phyloP scores from a whole-genome alignment of 1,284 basidiomycete species.

The Coriolopsis trogii region DNA sequence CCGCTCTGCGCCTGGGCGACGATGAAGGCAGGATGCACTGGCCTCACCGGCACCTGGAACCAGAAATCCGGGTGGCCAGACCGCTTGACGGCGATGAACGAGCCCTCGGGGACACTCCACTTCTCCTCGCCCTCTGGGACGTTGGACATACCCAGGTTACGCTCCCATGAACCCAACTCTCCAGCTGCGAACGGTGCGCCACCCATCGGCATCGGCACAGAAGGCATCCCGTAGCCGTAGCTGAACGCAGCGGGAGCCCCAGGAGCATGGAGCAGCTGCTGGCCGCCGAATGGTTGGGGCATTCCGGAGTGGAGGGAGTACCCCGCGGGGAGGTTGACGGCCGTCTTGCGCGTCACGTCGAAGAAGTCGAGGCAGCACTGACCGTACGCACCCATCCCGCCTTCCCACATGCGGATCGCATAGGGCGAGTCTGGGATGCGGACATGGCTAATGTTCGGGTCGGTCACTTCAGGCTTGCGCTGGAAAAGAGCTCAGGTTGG shows the following conservation, averaged over 20 bases:
- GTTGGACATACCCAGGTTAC: not conserved
- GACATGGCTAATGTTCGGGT: not conserved
- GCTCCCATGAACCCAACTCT: not conserved
- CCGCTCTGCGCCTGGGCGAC: too few species aligned
- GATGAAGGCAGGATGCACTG: not conserved
- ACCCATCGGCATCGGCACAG: not conserved
- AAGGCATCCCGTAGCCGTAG: not conserved
- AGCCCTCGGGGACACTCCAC: not conserved
- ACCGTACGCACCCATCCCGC: not conserved
- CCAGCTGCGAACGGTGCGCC: not conserved
- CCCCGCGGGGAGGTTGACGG: conserved; percentile 1
- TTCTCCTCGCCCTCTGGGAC: conserved; percentile 1
- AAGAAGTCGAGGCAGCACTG: conserved; percentile 7
- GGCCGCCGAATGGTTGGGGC: not conserved
- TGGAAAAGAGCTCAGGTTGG: not conserved
- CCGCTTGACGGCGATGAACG: not conserved
- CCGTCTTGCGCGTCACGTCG: not conserved
- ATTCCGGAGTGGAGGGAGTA: not conserved
- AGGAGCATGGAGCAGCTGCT: not conserved
- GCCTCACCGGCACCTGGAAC: not conserved
- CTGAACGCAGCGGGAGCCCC: not conserved
- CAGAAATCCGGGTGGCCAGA: not conserved
- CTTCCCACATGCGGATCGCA: conserved; percentile 1
- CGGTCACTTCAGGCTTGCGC: not conserved
- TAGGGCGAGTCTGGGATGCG: not conserved